A percentile compares a stretch with the other conserved stretches of the same genome.
These are phyloP conservation scores for Termitomyces sp. DNA, from an alignment of 768 basidiomycete species.

Conservation along the genomic window DNA sequence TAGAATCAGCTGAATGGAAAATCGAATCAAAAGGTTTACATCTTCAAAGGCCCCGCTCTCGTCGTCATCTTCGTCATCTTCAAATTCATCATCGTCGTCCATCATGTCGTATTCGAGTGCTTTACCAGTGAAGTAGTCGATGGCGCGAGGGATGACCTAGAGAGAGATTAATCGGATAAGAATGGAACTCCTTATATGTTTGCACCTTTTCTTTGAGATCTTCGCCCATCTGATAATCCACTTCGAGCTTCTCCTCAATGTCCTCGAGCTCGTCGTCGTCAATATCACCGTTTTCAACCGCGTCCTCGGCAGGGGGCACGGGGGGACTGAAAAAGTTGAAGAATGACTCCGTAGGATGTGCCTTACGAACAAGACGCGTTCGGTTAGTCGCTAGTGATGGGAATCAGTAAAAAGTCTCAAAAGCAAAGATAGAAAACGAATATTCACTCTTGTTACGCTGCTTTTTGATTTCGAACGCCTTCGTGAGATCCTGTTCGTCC, in stretches of 20 bases:
- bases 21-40: slow-evolving; percentile 23
- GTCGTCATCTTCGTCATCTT: slow-evolving; percentile 50
- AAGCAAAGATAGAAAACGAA: background rate
- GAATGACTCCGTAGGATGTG: slow-evolving; percentile 89
- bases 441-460: slow-evolving; percentile 95
- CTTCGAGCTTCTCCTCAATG: slow-evolving; percentile 88
- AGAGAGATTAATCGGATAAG: background rate
- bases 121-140: slow-evolving; percentile 98
- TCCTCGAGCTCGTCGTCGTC: slow-evolving; percentile 87
- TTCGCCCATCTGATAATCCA: slow-evolving; percentile 98
- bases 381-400: slow-evolving; percentile 66
- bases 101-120: slow-evolving; percentile 79
- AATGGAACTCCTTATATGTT: slow-evolving; percentile 1
- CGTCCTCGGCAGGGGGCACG: slow-evolving; percentile 61
- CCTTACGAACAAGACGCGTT: slow-evolving; percentile 80
- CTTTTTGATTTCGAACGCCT: slow-evolving; percentile 98
- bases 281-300: slow-evolving; percentile 63
- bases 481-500: slow-evolving; percentile 96
- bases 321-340: slow-evolving; percentile 98
- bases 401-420: background rate
- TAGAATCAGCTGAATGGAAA: background rate
- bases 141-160: slow-evolving; percentile 89
- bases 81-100: slow-evolving; percentile 57
- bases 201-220: slow-evolving; percentile 93
- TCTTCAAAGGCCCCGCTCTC: slow-evolving; percentile 42